Percentiles rank a stretch among this genome's conserved stretches.
phyloP scores from a whole-genome alignment of 2,329 filamentous ascomycete genomes.

The Zymoseptoria ardabiliae region DNA sequence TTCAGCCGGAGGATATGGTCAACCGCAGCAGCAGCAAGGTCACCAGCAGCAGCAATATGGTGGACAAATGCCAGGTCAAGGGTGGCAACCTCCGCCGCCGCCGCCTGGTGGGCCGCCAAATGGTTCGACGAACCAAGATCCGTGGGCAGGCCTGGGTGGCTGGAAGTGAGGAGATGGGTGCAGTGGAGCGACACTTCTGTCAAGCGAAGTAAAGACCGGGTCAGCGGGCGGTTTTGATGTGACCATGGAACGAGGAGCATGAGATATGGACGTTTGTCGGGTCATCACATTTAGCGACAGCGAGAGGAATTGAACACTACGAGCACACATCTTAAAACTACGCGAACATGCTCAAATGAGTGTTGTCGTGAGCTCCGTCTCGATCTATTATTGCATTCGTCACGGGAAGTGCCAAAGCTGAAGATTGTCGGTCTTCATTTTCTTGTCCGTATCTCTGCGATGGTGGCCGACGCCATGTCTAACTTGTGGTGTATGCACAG shows the following conservation, averaged over 20 bases:
- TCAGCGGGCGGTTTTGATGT: not conserved
- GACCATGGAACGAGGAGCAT: not conserved
- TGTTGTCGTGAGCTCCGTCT: too few relatives aligned
- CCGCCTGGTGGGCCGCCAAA: not conserved
- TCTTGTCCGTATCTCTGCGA: not conserved
- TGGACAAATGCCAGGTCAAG: slow-evolving; percentile 26
- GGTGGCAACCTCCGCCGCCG: slow-evolving; percentile 18
- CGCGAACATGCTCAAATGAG: not conserved
- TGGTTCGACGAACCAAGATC: not conserved
- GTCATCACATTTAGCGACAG: not conserved
- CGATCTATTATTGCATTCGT: not conserved
- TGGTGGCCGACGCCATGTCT: not conserved
- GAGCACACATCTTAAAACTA: not conserved
- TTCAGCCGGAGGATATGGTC: slow-evolving; percentile 50
- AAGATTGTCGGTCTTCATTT: not conserved
- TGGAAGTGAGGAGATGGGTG: not conserved
- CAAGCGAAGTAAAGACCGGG: not conserved
- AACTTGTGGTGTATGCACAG: not conserved
- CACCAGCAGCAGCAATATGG: slow-evolving; percentile 32
- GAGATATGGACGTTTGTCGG: not conserved
- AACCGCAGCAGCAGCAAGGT: slow-evolving; percentile 45
- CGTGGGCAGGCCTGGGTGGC: not conserved
- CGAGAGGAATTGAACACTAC: not conserved
- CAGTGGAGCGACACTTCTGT: not conserved
- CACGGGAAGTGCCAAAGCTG: not conserved